A percentile compares a stretch with the other conserved stretches of the same genome.
Evolutionary conservation across 1,284 basidiomycete species (phyloP).

Genomic region (Puccinia triticina): DNA sequence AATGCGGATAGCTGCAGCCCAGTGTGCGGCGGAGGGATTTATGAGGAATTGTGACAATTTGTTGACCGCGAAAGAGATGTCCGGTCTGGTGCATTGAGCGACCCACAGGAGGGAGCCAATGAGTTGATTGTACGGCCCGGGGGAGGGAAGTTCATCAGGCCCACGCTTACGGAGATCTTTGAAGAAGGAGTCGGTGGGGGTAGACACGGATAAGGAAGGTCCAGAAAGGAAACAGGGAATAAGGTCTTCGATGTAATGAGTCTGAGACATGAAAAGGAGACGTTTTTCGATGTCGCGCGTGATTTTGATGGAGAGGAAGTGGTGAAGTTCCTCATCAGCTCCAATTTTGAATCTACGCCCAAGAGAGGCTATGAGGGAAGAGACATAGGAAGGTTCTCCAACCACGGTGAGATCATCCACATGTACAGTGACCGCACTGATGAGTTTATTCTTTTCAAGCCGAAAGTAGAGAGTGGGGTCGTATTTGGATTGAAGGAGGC

Average conservation of each 20-base stretch:
- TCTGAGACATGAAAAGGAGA: neutral
- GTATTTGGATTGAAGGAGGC: neutral
- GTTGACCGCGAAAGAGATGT: neutral
- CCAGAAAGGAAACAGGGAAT: neutral
- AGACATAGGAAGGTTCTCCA: neutral
- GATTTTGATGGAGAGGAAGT: neutral
- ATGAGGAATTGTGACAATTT: neutral
- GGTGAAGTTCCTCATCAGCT: too few relatives aligned
- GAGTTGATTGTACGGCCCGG: neutral
- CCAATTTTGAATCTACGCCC: too few relatives aligned
- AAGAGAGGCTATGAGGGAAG: neutral
- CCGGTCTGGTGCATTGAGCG: neutral
- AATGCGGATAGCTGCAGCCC: neutral
- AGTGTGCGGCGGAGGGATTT: neutral
- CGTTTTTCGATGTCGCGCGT: too few relatives aligned
- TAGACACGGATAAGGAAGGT: neutral
- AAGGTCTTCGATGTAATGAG: neutral
- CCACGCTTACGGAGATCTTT: neutral
- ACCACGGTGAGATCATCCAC: constrained; percentile 6
- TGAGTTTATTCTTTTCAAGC: neutral
- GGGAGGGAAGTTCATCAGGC: neutral
- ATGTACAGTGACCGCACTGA: neutral
- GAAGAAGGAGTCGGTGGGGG: neutral
- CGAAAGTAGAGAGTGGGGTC: constrained; percentile 17
- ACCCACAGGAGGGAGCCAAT: constrained; percentile 20